These are phyloP conservation scores for Teratosphaeria gauchensis DNA, from an alignment of 2,329 filamentous ascomycete species.

Conservation along the genomic window DNA sequence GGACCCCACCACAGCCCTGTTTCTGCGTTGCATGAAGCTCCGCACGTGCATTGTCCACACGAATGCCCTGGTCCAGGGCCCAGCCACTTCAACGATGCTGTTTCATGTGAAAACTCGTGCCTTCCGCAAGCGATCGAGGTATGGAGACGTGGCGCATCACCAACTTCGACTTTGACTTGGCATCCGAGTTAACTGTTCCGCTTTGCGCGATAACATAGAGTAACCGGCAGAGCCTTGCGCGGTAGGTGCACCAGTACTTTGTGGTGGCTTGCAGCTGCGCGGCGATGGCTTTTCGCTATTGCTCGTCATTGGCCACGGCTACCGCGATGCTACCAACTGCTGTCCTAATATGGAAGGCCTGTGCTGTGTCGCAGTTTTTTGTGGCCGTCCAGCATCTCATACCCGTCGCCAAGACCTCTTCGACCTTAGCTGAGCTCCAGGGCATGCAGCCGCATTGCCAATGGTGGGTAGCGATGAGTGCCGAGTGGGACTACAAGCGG, in stretches of 20 bases:
- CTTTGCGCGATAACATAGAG: too few species aligned
- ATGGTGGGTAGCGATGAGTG: background rate
- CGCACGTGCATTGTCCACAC: too few species aligned
- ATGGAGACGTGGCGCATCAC: too few species aligned
- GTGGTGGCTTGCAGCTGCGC: background rate
- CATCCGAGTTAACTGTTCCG: too few species aligned
- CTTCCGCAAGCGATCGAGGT: background rate
- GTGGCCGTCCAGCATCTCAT: background rate
- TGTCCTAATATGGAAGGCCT: background rate
- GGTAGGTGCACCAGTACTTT: background rate
- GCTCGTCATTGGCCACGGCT: background rate
- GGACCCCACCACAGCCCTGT: too few species aligned
- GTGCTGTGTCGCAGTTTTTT: background rate
- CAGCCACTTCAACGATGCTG: background rate
- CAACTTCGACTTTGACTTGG: too few species aligned
- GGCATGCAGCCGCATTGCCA: background rate
- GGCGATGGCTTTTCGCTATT: background rate
- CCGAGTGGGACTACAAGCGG: background rate
- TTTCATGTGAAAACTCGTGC: background rate
- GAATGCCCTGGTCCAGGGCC: background rate
- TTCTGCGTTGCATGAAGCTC: too few species aligned
- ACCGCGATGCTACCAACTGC: background rate
- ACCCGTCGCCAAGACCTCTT: background rate
- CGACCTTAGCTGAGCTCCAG: background rate
- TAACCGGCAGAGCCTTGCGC: background rate